phyloP scores from a whole-genome alignment of 768 basidiomycete genomes.

The Mycena sanguinolenta region DNA sequence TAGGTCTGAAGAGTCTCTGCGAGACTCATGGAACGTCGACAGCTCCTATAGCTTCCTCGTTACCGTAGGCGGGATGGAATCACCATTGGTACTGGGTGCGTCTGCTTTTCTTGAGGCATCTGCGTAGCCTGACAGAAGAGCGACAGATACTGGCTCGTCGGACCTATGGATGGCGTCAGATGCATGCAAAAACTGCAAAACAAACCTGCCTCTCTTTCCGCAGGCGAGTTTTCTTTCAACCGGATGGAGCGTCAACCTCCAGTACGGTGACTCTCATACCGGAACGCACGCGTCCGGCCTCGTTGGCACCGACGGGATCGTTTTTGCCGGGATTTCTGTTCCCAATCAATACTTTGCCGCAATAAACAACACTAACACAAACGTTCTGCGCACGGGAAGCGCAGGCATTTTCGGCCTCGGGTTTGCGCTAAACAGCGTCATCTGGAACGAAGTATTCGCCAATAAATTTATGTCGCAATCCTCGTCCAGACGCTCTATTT shows the following conservation, averaged over 20 bases:
- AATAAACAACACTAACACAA: slow-evolving; percentile 78
- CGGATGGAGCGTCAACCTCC: slow-evolving; percentile 60
- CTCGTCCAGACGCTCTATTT: slow-evolving; percentile 15
- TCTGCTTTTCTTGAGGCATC: not conserved
- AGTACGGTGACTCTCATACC: slow-evolving; percentile 80
- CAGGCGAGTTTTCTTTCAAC: slow-evolving; percentile 62
- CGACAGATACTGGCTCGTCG: slow-evolving; percentile 81
- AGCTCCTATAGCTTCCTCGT: slow-evolving; percentile 78
- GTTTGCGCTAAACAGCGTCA: slow-evolving; percentile 59
- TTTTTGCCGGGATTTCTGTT: slow-evolving; percentile 65
- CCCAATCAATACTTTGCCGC: slow-evolving; percentile 72
- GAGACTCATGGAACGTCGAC: not conserved
- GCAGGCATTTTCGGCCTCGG: slow-evolving; percentile 83
- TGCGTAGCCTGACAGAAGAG: not conserved
- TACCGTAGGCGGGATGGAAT: slow-evolving; percentile 63
- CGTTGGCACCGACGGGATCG: slow-evolving; percentile 71
- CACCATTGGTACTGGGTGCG: slow-evolving; percentile 74
- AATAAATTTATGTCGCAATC: slow-evolving; percentile 27
- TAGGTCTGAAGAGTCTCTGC: not conserved
- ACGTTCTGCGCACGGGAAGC: slow-evolving; percentile 65
- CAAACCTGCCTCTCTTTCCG: slow-evolving; percentile 62
- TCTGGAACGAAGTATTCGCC: slow-evolving; percentile 58
- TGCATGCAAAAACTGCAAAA: slow-evolving; percentile 61
- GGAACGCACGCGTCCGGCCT: slow-evolving; percentile 77
- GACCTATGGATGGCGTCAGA: slow-evolving; percentile 82